Evolutionary conservation across 331 rosid species (phyloP).

Genomic region (Arachis monticola): DNA sequence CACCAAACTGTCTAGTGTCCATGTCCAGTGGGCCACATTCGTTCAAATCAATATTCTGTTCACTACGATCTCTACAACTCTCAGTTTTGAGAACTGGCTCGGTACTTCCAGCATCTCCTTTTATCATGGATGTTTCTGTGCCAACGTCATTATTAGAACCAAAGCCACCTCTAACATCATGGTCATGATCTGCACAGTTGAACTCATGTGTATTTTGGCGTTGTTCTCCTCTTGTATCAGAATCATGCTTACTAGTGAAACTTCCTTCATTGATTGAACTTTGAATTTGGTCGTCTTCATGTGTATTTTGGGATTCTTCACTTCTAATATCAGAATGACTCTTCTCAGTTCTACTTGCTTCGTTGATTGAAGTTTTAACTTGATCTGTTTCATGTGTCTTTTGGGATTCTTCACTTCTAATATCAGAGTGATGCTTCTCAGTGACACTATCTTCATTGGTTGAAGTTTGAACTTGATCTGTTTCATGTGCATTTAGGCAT

Average conservation of each 20-base stretch:
- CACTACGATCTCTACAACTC: slow-evolving; percentile 61
- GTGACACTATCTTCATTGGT: no score
- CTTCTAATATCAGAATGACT: no score
- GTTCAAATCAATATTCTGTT: slow-evolving; percentile 59
- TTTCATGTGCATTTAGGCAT: no score
- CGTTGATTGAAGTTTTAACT: no score
- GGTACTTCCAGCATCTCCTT: slow-evolving; percentile 67
- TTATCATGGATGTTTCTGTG: slow-evolving; percentile 41
- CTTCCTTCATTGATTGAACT: slow-evolving; percentile 75
- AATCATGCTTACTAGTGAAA: slow-evolving; percentile 68
- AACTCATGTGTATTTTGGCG: slow-evolving; percentile 27
- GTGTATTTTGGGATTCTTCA: no score
- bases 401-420: no score
- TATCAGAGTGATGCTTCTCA: no score
- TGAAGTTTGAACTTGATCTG: no score
- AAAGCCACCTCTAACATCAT: slow-evolving; percentile 60
- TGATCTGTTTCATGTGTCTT: no score
- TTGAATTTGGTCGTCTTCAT: slow-evolving; percentile 47
- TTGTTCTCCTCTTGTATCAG: neutral
- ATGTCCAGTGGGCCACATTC: slow-evolving; percentile 49
- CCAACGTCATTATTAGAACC: slow-evolving; percentile 72
- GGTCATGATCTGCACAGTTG: slow-evolving; percentile 69
- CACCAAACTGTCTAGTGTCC: slow-evolving; percentile 79
- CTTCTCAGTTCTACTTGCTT: no score
- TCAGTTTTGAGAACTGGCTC: slow-evolving; percentile 70